Evolutionary conservation across 148 eudicot genomes (phyloP).

Genomic region (Chenopodium formosanum): DNA sequence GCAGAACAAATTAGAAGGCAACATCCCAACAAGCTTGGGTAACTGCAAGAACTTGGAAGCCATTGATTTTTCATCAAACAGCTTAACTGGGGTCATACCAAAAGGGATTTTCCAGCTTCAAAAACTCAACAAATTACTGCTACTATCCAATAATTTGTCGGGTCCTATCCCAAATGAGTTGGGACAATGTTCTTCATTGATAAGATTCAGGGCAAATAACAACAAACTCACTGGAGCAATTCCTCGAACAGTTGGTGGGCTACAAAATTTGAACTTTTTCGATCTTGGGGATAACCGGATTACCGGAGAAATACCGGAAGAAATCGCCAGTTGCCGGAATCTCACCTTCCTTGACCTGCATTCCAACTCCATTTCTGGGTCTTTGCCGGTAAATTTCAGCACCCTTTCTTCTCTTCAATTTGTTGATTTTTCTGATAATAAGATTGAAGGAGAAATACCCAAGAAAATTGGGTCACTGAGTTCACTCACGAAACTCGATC

Average conservation of each 20-base stretch:
- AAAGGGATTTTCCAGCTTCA: constrained; percentile 59
- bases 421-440: constrained; percentile 69
- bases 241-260: constrained; percentile 68
- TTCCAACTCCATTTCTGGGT: constrained; percentile 66
- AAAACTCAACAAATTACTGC: constrained; percentile 61
- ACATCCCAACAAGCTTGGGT: constrained; percentile 57
- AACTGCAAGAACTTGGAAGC: constrained; percentile 59
- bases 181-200: constrained; percentile 66
- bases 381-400: constrained; percentile 50
- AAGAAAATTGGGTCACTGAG: constrained; percentile 55
- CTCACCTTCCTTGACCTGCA: constrained; percentile 81
- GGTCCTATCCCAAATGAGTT: constrained; percentile 65
- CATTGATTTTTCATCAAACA: constrained; percentile 65
- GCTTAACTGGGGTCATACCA: constrained; percentile 70
- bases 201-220: constrained; percentile 66
- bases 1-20: constrained; percentile 77
- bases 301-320: constrained; percentile 58
- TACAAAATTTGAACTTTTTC: constrained; percentile 60
- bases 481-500: constrained; percentile 75
- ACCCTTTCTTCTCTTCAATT: constrained; percentile 56
- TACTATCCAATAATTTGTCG: constrained; percentile 71
- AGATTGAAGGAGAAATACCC: constrained; percentile 52
- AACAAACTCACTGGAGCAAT: constrained; percentile 62
- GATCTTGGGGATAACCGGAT: constrained; percentile 75
- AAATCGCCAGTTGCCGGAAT: constrained; percentile 72